Evolutionary conservation across 2,329 filamentous ascomycete genomes (phyloP).

Genomic region (Microcyclospora tardicrescens): DNA sequence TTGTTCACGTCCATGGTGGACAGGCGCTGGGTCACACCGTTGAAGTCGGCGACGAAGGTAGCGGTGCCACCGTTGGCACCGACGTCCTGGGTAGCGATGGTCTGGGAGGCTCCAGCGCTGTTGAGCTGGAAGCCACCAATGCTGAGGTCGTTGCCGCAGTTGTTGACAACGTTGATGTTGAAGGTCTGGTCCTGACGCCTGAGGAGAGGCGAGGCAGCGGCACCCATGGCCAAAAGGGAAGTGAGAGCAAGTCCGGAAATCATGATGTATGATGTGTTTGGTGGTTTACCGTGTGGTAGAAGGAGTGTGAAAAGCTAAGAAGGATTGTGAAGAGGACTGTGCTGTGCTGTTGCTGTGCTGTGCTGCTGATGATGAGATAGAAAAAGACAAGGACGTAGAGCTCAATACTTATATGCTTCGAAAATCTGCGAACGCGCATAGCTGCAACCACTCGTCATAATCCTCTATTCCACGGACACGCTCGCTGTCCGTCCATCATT

Average conservation of each 20-base stretch:
- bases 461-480: too few species aligned
- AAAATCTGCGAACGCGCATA: too few species aligned
- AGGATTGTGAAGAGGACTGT: too few species aligned
- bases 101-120: slow-evolving; percentile 1
- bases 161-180: slow-evolving; percentile 7
- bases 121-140: slow-evolving; percentile 6
- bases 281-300: too few species aligned
- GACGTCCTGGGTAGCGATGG: not conserved
- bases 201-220: not conserved
- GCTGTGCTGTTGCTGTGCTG: too few species aligned
- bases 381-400: too few species aligned
- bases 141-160: slow-evolving; percentile 3
- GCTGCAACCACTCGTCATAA: too few species aligned
- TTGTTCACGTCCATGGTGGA: slow-evolving; percentile 1
- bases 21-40: slow-evolving; percentile 4
- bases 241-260: not conserved
- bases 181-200: slow-evolving; percentile 1
- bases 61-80: not conserved
- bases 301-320: too few species aligned
- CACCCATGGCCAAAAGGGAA: not conserved
- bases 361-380: too few species aligned
- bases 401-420: too few species aligned
- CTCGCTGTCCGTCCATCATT: too few species aligned
- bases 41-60: slow-evolving; percentile 4
- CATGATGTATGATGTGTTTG: too few species aligned